Evolutionary conservation across 345 rosid genomes (phyloP).

Genomic region (Salix suchowensis): DNA sequence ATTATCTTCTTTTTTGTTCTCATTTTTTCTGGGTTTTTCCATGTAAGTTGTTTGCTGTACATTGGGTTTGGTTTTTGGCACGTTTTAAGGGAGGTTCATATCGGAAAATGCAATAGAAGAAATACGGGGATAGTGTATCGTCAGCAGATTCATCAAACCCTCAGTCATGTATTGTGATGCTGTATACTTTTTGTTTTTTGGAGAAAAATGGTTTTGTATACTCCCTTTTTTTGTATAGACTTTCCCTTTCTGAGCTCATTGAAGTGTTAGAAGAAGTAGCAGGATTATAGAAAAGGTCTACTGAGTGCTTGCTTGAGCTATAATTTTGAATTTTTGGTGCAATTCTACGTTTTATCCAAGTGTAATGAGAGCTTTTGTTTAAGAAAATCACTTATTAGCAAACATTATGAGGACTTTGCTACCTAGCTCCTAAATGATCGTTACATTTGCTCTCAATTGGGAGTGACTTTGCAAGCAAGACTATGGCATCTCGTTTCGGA

Average conservation of each 20-base stretch:
- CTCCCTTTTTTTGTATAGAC: neutral
- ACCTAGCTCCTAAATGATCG: neutral
- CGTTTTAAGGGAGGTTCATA: constrained; percentile 1
- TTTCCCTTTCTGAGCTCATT: too few relatives aligned
- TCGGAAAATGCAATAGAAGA: constrained; percentile 5
- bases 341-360: too few relatives aligned
- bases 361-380: too few relatives aligned
- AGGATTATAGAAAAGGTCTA: too few relatives aligned
- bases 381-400: neutral
- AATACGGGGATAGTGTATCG: constrained; percentile 7
- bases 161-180: constrained; percentile 9
- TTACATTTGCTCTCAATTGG: neutral
- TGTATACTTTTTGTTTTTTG: constrained; percentile 13
- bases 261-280: too few relatives aligned
- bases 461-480: neutral
- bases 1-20: neutral
- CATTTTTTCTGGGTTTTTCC: neutral
- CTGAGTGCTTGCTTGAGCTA: too few relatives aligned
- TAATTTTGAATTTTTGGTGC: too few relatives aligned
- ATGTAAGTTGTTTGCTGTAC: constrained; percentile 33
- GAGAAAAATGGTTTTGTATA: neutral
- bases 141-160: neutral
- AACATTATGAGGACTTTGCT: neutral
- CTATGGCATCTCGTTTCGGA: neutral
- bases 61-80: constrained; percentile 16